Evolutionary conservation across 2,329 filamentous ascomycete species (phyloP).

Genomic region (Colletotrichum sansevieriae): DNA sequence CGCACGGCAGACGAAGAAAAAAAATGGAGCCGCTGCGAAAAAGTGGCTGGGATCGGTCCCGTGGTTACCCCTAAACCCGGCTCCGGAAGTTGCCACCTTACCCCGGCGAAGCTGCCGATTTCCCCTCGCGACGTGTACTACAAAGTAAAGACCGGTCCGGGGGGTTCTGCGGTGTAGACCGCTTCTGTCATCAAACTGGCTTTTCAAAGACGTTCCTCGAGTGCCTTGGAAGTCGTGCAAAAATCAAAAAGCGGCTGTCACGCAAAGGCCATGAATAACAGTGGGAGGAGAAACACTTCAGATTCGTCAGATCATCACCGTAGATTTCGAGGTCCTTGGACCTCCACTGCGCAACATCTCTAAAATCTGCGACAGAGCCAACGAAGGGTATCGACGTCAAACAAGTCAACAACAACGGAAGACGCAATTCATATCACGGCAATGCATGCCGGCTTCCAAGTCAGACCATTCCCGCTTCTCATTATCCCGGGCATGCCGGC

Average conservation of each 20-base stretch:
- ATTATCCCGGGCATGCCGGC: conserved; percentile 10
- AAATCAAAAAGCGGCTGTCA: neutral
- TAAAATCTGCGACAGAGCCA: conserved; percentile 20
- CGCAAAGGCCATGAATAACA: neutral
- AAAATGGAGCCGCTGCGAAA: no score
- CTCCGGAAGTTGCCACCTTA: conserved; percentile 11
- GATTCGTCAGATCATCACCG: neutral
- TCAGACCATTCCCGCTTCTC: conserved; percentile 1
- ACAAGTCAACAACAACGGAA: conserved; percentile 17
- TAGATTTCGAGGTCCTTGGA: neutral
- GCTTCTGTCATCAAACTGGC: neutral
- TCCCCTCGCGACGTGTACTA: no score
- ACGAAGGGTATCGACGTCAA: conserved; percentile 35
- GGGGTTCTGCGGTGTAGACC: no score
- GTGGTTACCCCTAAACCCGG: conserved; percentile 34
- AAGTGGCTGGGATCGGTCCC: conserved; percentile 34
- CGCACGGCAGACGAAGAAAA: no score
- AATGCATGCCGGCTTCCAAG: conserved; percentile 17
- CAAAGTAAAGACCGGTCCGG: no score
- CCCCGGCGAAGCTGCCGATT: conserved; percentile 21
- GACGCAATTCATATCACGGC: conserved; percentile 22
- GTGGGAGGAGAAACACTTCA: neutral
- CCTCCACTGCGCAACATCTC: neutral
- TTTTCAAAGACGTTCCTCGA: neutral
- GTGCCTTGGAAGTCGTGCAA: no score